Conservation (phyloP, 129 eudicot species). For the Pseudognaphalium luteoalbum region DNA sequence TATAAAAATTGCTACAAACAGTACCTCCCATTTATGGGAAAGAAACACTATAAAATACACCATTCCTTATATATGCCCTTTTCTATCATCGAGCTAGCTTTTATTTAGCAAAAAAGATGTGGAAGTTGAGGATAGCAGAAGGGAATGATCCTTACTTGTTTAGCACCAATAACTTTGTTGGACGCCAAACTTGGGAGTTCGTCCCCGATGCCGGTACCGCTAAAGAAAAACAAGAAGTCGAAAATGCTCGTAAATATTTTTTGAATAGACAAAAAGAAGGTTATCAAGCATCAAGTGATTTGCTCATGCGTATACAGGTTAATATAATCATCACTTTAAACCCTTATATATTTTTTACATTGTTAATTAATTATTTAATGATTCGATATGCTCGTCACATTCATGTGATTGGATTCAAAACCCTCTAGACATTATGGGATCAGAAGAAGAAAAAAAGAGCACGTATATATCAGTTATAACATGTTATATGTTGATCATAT, state of each 20-base stretch:
- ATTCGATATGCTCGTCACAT: too few relatives aligned
- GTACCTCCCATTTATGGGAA: too few relatives aligned
- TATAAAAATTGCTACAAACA: too few relatives aligned
- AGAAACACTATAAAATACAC: too few relatives aligned
- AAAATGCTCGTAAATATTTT: constrained; percentile 50
- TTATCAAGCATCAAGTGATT: constrained; percentile 49
- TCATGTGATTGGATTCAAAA: too few relatives aligned
- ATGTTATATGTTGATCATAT: neutral
- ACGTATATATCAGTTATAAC: neutral
- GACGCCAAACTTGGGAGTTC: constrained; percentile 72
- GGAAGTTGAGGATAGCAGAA: constrained; percentile 74
- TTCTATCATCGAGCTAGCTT: too few relatives aligned
- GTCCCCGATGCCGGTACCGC: constrained; percentile 56
- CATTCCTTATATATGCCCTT: too few relatives aligned
- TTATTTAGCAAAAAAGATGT: constrained; percentile 30
- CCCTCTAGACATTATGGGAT: too few relatives aligned
- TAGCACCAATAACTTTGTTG: constrained; percentile 75
- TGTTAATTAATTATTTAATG: too few relatives aligned
- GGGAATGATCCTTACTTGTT: constrained; percentile 69
- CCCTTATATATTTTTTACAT: too few relatives aligned
- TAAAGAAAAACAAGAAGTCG: constrained; percentile 46
- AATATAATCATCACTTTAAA: neutral
- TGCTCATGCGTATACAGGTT: constrained; percentile 69
- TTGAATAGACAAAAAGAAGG: constrained; percentile 40
- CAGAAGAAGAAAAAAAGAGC: too few relatives aligned